Conservation (phyloP, 176 grass and related monocot species). For the Rhynchospora tenuis region DNA sequence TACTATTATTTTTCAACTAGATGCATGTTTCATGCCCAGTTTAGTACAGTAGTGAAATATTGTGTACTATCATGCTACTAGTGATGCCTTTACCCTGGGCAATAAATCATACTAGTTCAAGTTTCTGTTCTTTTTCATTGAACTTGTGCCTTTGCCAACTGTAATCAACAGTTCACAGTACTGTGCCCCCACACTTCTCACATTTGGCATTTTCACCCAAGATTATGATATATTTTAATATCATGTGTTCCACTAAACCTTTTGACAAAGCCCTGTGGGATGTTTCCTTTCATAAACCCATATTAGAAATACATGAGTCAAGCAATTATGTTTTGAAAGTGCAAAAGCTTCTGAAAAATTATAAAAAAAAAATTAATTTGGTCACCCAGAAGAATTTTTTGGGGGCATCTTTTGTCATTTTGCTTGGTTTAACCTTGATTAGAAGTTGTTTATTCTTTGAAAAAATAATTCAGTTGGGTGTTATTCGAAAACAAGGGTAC, state of each 20-base stretch:
- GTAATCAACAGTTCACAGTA: background rate
- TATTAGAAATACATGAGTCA: background rate
- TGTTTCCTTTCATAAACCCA: background rate
- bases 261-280: background rate
- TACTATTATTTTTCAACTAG: background rate
- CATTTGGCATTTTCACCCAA: background rate
- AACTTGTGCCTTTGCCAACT: background rate
- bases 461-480: background rate
- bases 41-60: background rate
- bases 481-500: background rate
- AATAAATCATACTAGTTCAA: background rate
- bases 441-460: background rate
- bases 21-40: background rate
- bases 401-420: background rate
- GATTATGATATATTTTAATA: background rate
- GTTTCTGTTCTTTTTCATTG: background rate
- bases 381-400: background rate
- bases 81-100: background rate
- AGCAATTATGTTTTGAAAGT: background rate
- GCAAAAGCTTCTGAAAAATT: background rate
- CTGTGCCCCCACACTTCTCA: background rate
- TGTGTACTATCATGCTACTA: background rate
- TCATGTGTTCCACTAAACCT: background rate
- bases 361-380: background rate
- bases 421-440: background rate